Evolutionary conservation across 345 rosid genomes (phyloP), one percentile per base, ranked within the genome.

Genomic region (rapeseed (Brassica napus)): DNA sequence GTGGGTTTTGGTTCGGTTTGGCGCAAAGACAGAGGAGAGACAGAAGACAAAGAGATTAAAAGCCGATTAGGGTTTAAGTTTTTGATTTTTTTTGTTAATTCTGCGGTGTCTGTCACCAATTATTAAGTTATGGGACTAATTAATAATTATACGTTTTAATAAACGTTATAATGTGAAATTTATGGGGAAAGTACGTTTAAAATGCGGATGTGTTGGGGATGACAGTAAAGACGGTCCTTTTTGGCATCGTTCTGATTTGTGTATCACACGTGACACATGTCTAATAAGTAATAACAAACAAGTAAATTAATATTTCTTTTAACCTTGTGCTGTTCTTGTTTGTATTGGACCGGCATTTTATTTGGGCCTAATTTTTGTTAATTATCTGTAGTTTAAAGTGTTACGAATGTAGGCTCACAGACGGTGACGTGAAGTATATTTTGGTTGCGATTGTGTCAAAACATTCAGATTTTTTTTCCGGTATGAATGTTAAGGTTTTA

Each of bases 11-110:
- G 77, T 28, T 28, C 0, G 31, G 31, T 68, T 79, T 47, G 73
- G 79, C 83, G 76, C 75, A 74, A 65, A 75, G 71, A 75, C 68
- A 70, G 78, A 66, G 77, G 81, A 65, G 81, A 58, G 5, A 77
- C 61, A 57, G 77, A 39, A 47, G 72, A 70, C 72, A 60, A 72
- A 77, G 42, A 60, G 47, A 65, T 16, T n/a, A 66, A 37, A 62
- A 42, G 4, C 1, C 65, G 67, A 52, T 76, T 24, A 60, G 65
- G 15, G 34, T 60, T 61, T 62, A 77, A 57, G 78, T 77, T 81
- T 81, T 74, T 63, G 16, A 14, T 1, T 31, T 18, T 31, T n/a
- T n/a, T n/a, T n/a, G n/a, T n/a, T n/a, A n/a, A n/a, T n/a, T n/a
- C n/a, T n/a, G n/a, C n/a, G n/a, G 18, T 18, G 18, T 18, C 18